These are phyloP conservation scores for Friedmanniomyces simplex DNA, from an alignment of 495 filamentous ascomycete genomes.

Conservation along the genomic window DNA sequence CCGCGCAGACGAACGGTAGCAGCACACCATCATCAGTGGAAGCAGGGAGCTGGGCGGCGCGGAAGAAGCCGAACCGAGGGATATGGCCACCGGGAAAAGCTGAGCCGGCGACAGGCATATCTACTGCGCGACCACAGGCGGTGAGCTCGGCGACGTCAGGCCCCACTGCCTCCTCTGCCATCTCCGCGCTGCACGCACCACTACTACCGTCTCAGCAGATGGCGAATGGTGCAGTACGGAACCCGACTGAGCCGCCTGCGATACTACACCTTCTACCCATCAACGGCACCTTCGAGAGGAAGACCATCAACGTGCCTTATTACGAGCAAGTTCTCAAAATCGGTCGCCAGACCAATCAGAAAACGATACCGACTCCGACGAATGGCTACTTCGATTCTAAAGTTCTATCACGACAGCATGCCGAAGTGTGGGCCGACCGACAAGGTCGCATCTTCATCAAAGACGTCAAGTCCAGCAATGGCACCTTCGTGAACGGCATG, in stretches of 20 bases:
- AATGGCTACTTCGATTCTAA: constrained; percentile 99
- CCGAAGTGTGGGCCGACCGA: constrained; percentile 88
- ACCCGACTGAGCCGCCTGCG: constrained; percentile 52
- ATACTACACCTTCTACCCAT: constrained; percentile 74
- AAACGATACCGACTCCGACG: constrained; percentile 75
- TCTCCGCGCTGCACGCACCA: constrained; percentile 67
- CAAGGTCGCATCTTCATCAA: constrained; percentile 89
- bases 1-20: constrained; percentile 39
- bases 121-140: constrained; percentile 51
- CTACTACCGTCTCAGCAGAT: constrained; percentile 65
- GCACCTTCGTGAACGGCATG: constrained; percentile 92
- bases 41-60: constrained; percentile 39
- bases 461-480: constrained; percentile 96
- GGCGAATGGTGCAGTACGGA: constrained; percentile 46
- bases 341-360: constrained; percentile 91
- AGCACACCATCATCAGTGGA: constrained; percentile 30
- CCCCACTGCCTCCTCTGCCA: constrained; percentile 53
- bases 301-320: constrained; percentile 85
- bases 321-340: constrained; percentile 82
- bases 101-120: constrained; percentile 54
- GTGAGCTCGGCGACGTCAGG: constrained; percentile 54
- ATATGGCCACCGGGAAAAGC: constrained; percentile 65
- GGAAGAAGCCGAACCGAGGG: constrained; percentile 56
- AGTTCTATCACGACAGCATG: constrained; percentile 90
- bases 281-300: constrained; percentile 92